Percentiles rank a stretch among this genome's conserved stretches.
Conservation (phyloP, 345 rosid species). For the Arabidopsis arenosa region DNA sequence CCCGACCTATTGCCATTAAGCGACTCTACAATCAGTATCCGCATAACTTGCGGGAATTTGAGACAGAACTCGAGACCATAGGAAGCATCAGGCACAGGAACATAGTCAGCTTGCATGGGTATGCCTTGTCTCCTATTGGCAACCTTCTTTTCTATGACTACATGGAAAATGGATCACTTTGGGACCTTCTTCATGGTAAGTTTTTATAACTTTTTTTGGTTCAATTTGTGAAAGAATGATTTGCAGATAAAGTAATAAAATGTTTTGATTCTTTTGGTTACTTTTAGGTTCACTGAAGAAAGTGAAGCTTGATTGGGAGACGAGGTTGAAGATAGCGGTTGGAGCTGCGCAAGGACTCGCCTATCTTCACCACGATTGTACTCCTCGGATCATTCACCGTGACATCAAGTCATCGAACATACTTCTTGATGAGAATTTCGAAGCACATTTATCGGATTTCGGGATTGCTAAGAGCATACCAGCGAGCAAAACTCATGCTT, state of each 20-base stretch:
- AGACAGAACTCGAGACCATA: slow-evolving; percentile 91
- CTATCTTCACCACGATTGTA: slow-evolving; percentile 97
- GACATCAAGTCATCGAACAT: slow-evolving; percentile 96
- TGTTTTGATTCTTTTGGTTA: not conserved
- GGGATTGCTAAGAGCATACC: slow-evolving; percentile 91
- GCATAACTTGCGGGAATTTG: slow-evolving; percentile 72
- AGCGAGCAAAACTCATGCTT: slow-evolving; percentile 73
- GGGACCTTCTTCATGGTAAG: slow-evolving; percentile 95
- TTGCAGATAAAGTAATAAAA: not conserved
- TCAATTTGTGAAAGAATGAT: not conserved
- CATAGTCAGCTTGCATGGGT: slow-evolving; percentile 88
- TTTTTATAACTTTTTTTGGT: not conserved
- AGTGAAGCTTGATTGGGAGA: slow-evolving; percentile 95
- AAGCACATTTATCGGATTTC: slow-evolving; percentile 85
- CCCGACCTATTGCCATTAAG: slow-evolving; percentile 93
- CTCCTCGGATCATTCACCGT: slow-evolving; percentile 85
- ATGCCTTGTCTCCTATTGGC: slow-evolving; percentile 75
- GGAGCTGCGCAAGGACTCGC: slow-evolving; percentile 98
- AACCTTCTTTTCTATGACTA: slow-evolving; percentile 96
- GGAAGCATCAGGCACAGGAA: slow-evolving; percentile 95
- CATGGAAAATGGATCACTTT: slow-evolving; percentile 94
- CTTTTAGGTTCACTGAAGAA: slow-evolving; percentile 53
- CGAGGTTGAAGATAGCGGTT: slow-evolving; percentile 81
- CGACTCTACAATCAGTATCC: slow-evolving; percentile 73
- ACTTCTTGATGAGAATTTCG: slow-evolving; percentile 83